Evolutionary conservation across 176 grass and related monocot species (phyloP).

Genomic region (Carex scoparia): DNA sequence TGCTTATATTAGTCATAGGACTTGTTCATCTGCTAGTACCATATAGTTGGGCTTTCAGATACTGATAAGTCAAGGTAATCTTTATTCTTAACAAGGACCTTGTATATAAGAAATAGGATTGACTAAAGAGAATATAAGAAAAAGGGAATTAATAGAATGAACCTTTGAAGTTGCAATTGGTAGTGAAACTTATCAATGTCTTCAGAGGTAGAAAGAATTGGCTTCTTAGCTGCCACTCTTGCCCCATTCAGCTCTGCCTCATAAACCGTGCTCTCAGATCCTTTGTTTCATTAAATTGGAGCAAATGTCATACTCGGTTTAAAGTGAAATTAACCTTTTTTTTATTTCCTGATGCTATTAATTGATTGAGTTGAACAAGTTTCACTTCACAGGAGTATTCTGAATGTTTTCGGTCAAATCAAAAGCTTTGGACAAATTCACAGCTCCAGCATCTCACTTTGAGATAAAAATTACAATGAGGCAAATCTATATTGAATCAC

Average conservation of each 20-base stretch:
- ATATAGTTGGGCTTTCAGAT: too few relatives aligned
- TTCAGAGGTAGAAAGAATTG: slow-evolving; percentile 72
- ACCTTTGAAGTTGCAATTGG: slow-evolving; percentile 92
- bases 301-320: too few relatives aligned
- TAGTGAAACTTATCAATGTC: slow-evolving; percentile 94
- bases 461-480: too few relatives aligned
- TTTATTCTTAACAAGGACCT: background rate
- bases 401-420: background rate
- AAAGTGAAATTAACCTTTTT: too few relatives aligned
- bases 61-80: too few relatives aligned
- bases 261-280: slow-evolving; percentile 91
- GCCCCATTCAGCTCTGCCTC: slow-evolving; percentile 54
- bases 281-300: slow-evolving; percentile 19
- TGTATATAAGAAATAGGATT: background rate
- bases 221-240: slow-evolving; percentile 82
- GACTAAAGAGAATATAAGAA: background rate
- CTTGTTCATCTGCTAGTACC: background rate
- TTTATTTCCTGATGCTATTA: too few relatives aligned
- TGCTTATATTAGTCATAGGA: background rate
- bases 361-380: background rate
- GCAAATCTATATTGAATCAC: background rate
- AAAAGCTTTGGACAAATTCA: background rate
- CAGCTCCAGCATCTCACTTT: background rate
- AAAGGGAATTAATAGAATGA: background rate
- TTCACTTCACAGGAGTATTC: background rate